Base-by-base conservation (phyloP, 2,329 filamentous ascomycete species). In the Chaetomium sp. region DNA sequence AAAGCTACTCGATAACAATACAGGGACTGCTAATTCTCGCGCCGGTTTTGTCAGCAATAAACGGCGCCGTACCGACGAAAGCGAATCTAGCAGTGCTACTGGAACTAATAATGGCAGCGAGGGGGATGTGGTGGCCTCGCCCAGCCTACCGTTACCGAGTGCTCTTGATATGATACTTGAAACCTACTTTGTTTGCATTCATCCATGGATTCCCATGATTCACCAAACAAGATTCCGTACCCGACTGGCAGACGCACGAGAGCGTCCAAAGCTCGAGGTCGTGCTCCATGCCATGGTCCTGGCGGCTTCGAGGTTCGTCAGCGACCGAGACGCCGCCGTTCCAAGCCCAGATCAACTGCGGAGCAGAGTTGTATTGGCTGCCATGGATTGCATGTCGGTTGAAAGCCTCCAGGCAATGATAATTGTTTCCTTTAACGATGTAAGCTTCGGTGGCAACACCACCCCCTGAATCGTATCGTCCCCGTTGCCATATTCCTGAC, bases 201-300 rank as follows among this genome's bases (percentile, higher is more conserved):
- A 51, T n/a, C 49, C 49, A 23, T 51, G 49, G 49, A 51, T 51
- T 10, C 49, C 49, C 21, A 51, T 51, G 49, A 51, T 51, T 16
- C 49, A 51, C 49, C 49, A 51, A n/a, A 2, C 21, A 29, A 21
- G 49, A 12, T 51, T 51, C 23, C 49, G 49, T 16, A 51, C 23
- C 19, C 49, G 49, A 8, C 49, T 51, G 2, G 49, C n/a, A 7
- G 49, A 51, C 49, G 23, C 49, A 2, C 49, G 21, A 27, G 49
- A 51, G 49, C 49, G 49, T 9, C 49, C 49, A n/a, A 51, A 51
- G 29, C 49, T 51, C 23, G 23, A 21, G 4, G 49, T 51, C 23
- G 49, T 51, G 23, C 23, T 51, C 23, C 23, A 27, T 27, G 49
- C 49, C 49, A 51, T 51, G 2, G 23, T 27, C 21, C 49, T 51